Base-by-base conservation (phyloP, 2,329 filamentous ascomycete genomes). In the Paracoccidioides lutzii region DNA sequence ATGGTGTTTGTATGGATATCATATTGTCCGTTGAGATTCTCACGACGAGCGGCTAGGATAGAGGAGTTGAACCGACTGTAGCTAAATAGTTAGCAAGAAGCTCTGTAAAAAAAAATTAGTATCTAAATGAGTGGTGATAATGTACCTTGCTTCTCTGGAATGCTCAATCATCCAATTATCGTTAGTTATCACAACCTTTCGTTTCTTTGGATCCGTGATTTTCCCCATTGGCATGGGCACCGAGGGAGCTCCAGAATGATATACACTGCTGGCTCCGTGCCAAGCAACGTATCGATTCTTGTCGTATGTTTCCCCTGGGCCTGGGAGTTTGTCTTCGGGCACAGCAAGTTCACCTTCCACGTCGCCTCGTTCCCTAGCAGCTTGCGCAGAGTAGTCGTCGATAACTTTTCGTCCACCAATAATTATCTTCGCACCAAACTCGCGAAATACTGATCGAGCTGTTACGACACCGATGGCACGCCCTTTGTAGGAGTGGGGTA, bases 201-300 rank as follows among this genome's bases (percentile, higher is more conserved):
- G 81, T 75, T 88, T 89, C 75, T 94, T 95, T 60, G 81, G 80
- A 62, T 90, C 87, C 6, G 82, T 71, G 38, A 75, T 77, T 71
- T 94, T 95, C 56, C 87, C 86, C 58, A 78, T 83, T 37, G 82
- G 83, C 57, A 85, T 76, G 2, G 89, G 88, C n/a, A 88, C 82
- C 28, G 85, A 83, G 1, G 89, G 88, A 1, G 79, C 81, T 56
- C 83, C 84, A 10, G 87, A 89, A 68, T 97, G 90, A 69, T 98
- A 98, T 30, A 98, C 93, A 42, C 88, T 85, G 69, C 91, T 97
- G 50, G 93, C 93, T 52, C 93, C 93, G 69, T 95, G 90, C 93
- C 93, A 98, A 33, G 93, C 93, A 33, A 98, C 93, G 67, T 96
- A 98, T 69, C 96, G 90, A 67, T 98, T 98, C 74, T 91, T 90